Evolutionary conservation across 2,329 filamentous ascomycete species (phyloP).

Genomic region (Trichoderma koningii): DNA sequence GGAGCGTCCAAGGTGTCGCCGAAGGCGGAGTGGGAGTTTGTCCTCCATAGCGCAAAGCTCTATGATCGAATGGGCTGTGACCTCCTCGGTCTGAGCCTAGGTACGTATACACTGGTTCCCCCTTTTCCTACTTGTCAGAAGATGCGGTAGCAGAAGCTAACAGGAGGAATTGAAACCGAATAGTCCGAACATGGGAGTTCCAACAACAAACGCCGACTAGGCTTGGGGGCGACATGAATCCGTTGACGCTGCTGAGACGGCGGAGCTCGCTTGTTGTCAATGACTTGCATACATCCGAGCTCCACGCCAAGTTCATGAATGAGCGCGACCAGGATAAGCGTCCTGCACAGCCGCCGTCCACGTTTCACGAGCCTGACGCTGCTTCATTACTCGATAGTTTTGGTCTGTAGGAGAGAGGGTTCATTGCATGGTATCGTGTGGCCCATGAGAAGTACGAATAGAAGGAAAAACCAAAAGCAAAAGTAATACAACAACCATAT

Average conservation of each 20-base stretch:
- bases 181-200: conserved; percentile 82
- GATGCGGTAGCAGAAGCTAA: not conserved
- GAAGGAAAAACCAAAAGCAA: too few relatives aligned
- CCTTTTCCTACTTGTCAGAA: not conserved
- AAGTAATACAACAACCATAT: not conserved
- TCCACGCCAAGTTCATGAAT: not conserved
- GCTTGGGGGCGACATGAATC: conserved; percentile 58
- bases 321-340: conserved; percentile 43
- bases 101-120: conserved; percentile 45
- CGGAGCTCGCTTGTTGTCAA: conserved; percentile 79
- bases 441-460: too few relatives aligned
- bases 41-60: conserved; percentile 79
- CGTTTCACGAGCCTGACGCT: conserved; percentile 90
- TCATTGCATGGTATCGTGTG: not conserved
- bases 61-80: conserved; percentile 95
- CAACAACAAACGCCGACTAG: conserved; percentile 49
- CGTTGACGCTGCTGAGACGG: conserved; percentile 67
- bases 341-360: conserved; percentile 65
- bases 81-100: conserved; percentile 80
- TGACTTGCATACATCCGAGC: conserved; percentile 57
- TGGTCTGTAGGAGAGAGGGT: conserved; percentile 64
- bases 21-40: conserved; percentile 82
- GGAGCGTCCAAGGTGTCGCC: conserved; percentile 82
- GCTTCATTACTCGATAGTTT: conserved; percentile 89
- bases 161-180: not conserved